Evolutionary conservation across 2,329 filamentous ascomycete genomes (phyloP).

Genomic region (Davidsoniella neocaledoniae): DNA sequence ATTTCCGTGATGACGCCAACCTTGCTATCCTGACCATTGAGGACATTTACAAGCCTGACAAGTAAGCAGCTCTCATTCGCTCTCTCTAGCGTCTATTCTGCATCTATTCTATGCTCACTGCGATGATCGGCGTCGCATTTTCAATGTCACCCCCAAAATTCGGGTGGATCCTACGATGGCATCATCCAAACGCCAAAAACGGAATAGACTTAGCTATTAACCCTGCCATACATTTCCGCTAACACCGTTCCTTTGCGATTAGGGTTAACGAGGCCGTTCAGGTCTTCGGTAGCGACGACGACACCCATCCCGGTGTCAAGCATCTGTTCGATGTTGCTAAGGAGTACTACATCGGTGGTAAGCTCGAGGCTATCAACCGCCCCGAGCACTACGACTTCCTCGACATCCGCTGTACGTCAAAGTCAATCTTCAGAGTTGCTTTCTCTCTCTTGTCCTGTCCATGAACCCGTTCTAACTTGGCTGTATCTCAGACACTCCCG

Average conservation of each 20-base stretch:
- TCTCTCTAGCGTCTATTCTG: background rate
- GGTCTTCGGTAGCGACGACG: constrained; percentile 83
- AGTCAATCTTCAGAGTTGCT: background rate
- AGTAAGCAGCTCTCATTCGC: constrained; percentile 33
- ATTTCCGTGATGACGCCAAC: constrained; percentile 92
- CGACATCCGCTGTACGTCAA: constrained; percentile 64
- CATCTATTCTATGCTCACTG: background rate
- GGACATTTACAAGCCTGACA: constrained; percentile 89
- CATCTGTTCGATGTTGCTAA: constrained; percentile 68
- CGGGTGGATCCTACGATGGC: constrained; percentile 11
- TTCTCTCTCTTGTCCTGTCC: background rate
- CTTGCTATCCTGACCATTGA: constrained; percentile 90
- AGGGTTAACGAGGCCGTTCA: constrained; percentile 79
- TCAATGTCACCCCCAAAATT: constrained; percentile 3
- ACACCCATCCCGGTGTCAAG: constrained; percentile 80
- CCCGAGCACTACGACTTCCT: constrained; percentile 99
- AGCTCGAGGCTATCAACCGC: constrained; percentile 86
- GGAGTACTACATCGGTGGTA: constrained; percentile 89
- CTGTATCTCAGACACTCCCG: constrained; percentile 53
- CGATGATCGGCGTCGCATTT: constrained; percentile 5
- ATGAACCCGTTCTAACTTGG: constrained; percentile 11
- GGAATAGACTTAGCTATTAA: background rate
- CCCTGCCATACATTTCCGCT: constrained; percentile 12
- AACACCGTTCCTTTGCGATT: background rate
- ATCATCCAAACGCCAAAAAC: constrained; percentile 7